Percentiles rank a stretch among this genome's conserved stretches.
Conservation (phyloP, 371 early-diverging fungal species). For the Zopfochytrium polystomum region DNA sequence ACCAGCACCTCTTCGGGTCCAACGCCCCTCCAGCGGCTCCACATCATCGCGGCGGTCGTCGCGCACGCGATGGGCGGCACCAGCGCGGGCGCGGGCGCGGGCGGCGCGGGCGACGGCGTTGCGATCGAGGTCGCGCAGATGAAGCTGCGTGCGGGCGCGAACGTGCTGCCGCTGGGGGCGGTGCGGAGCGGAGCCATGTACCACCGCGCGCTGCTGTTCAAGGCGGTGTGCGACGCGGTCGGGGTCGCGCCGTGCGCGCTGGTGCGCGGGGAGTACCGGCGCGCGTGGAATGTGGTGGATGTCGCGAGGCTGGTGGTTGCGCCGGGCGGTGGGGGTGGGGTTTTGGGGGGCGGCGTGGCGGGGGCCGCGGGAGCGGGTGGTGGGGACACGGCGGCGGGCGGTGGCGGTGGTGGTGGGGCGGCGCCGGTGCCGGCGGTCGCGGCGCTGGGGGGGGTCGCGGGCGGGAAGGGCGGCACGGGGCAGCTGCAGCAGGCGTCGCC, state of each 20-base stretch:
- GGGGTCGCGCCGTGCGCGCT: slow-evolving; percentile 39
- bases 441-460: neutral
- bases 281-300: slow-evolving; percentile 51
- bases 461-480: too few species aligned
- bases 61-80: slow-evolving; percentile 43
- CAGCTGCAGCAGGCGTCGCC: neutral
- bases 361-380: slow-evolving; percentile 5
- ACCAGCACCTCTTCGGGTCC: slow-evolving; percentile 5
- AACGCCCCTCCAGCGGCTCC: slow-evolving; percentile 34
- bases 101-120: too few species aligned
- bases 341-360: too few species aligned
- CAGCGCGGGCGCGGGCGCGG: too few species aligned
- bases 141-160: slow-evolving; percentile 36
- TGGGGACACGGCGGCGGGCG: too few species aligned
- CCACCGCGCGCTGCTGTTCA: slow-evolving; percentile 53
- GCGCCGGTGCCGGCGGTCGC: too few species aligned
- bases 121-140: slow-evolving; percentile 42
- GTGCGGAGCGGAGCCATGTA: slow-evolving; percentile 46
- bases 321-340: too few species aligned
- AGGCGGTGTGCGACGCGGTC: slow-evolving; percentile 45
- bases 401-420: too few species aligned
- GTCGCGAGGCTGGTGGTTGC: slow-evolving; percentile 13
- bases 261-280: slow-evolving; percentile 48
- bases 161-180: slow-evolving; percentile 45
- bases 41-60: slow-evolving; percentile 37